Evolutionary conservation across 2,329 filamentous ascomycete species (phyloP).

Genomic region (Hypoxylon sp.): DNA sequence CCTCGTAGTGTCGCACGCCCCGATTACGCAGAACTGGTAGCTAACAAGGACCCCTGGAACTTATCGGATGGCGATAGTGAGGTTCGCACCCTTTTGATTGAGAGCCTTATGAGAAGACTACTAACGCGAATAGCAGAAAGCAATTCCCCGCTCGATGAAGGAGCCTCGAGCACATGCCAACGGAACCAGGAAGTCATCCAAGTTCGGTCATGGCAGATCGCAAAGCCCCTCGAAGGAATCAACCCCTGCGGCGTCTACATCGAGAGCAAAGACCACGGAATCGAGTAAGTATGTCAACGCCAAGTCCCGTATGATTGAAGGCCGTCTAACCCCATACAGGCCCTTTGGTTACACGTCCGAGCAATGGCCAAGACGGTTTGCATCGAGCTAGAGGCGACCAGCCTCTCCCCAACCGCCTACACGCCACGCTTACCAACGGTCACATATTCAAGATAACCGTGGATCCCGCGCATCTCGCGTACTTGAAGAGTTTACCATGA

Average conservation of each 20-base stretch:
- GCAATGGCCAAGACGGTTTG: conserved; percentile 51
- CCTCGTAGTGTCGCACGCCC: conserved; percentile 45
- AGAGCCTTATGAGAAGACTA: neutral
- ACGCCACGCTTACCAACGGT: conserved; percentile 25
- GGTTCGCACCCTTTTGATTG: conserved; percentile 22
- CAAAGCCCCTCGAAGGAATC: conserved; percentile 33
- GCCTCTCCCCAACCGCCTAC: neutral
- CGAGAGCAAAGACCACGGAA: conserved; percentile 37
- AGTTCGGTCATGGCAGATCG: conserved; percentile 25
- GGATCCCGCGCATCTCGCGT: neutral
- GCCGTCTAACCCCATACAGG: conserved; percentile 38
- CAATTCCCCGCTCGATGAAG: conserved; percentile 34
- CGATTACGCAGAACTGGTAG: conserved; percentile 49
- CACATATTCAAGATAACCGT: conserved; percentile 33
- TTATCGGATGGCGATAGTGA: conserved; percentile 42
- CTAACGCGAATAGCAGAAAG: conserved; percentile 32
- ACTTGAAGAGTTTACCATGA: conserved; percentile 10
- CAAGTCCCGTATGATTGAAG: neutral
- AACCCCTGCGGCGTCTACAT: conserved; percentile 29
- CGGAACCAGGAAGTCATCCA: conserved; percentile 32
- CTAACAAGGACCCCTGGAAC: conserved; percentile 47
- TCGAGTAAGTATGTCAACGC: conserved; percentile 45
- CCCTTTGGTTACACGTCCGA: conserved; percentile 51
- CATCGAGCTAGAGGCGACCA: conserved; percentile 42
- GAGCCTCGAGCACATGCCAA: conserved; percentile 27